Evolutionary conservation across 805 yeast genomes (phyloP), one percentile per base, ranked within the genome.

Genomic region (Ascoidea rubescens): DNA sequence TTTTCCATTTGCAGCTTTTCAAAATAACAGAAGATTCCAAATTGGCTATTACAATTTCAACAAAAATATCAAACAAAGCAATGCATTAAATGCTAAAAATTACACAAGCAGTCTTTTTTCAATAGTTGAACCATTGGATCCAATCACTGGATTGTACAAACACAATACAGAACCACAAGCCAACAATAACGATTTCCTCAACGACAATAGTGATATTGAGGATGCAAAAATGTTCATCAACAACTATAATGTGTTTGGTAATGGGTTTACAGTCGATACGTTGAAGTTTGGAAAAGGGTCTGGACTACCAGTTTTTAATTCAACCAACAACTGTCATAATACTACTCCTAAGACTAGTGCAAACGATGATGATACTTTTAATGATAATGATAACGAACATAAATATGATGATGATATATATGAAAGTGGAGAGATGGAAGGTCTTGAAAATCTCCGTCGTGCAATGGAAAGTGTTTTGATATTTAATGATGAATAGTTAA

Each of bases 251-350:
- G n/a, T 46, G 5, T 54, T 54, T 37, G 56, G 56, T 14, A 21
- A 21, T 6, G 56, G 54, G 14, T 46, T 54, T 49, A 52, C 53
- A n/a, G 55, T 52, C 4, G 46, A 49, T 28, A 33, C 52, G 14
- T 48, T 28, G 32, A 55, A 52, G 16, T 54, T 52, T 50, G 53
- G 53, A 4, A 47, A 52, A 44, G 52, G 53, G 12, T 47, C 55
- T 21, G 56, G 56, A 16, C 31, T 54, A 8, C 55, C 56, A 5
- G 56, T 54, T 30, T 54, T 54, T 48, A n/a, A 10, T 4, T 50
- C 42, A 14, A 31, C 16, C 2, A 31, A 44, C 45, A 8, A 12
- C 12, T 21, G 31, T 10, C 4, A 17, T 12, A 43, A 46, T 14
- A 32, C 21, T 12, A 45, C 6, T n/a, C 5, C 31, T 21, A 31